Evolutionary conservation across 768 basidiomycete genomes (phyloP).

Genomic region (Collybia sordida): DNA sequence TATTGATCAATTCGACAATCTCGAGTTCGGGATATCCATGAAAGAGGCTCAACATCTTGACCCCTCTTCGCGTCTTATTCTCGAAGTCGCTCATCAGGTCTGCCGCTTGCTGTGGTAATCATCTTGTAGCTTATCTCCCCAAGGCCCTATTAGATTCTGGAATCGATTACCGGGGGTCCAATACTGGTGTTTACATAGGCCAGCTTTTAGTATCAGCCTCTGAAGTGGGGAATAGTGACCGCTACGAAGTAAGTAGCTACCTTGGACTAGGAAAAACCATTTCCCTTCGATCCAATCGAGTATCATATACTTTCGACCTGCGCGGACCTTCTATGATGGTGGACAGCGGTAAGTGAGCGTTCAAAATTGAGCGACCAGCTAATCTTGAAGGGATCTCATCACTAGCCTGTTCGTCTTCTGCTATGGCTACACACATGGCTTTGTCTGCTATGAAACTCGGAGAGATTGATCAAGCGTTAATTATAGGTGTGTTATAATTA

Average conservation of each 20-base stretch:
- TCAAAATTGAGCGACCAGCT: background rate
- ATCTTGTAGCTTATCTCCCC: background rate
- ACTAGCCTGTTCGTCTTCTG: conserved; percentile 1
- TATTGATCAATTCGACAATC: conserved; percentile 5
- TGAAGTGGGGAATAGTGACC: conserved; percentile 6
- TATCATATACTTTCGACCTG: conserved; percentile 1
- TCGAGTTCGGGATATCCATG: conserved; percentile 9
- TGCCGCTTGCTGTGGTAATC: background rate
- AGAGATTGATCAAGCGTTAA: background rate
- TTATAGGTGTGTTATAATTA: background rate
- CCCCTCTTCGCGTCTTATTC: conserved; percentile 4
- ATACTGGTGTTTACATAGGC: conserved; percentile 1
- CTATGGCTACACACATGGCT: background rate
- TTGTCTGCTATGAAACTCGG: background rate
- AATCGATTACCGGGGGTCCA: background rate
- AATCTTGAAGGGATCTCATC: background rate
- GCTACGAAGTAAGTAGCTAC: conserved; percentile 6
- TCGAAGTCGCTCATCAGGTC: conserved; percentile 2
- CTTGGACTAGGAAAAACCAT: conserved; percentile 8
- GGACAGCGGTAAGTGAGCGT: background rate
- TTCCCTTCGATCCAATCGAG: background rate
- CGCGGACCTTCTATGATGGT: conserved; percentile 1
- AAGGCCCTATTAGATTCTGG: conserved; percentile 1
- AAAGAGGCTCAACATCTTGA: conserved; percentile 8
- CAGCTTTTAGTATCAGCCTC: conserved; percentile 7